phyloP scores from a whole-genome alignment of 495 filamentous ascomycete genomes.

The Pseudomonodictys pantanalensis region DNA sequence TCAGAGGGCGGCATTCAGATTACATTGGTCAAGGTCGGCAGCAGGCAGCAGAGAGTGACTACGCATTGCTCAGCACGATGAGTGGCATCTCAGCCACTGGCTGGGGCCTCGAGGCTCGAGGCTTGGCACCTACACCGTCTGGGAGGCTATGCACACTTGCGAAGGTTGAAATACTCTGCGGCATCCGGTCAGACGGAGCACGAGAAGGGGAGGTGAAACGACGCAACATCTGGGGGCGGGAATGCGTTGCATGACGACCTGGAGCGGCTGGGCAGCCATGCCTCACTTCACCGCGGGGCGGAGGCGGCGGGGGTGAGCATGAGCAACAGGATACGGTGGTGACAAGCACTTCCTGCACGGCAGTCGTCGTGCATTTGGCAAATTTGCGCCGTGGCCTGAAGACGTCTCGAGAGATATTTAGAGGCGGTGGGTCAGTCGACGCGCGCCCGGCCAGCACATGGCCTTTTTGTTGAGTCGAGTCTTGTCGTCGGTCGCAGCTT shows the following conservation, averaged over 20 bases:
- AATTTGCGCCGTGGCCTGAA: conserved; percentile 15
- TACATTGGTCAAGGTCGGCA: background rate
- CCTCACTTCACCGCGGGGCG: conserved; percentile 9
- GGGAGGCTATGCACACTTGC: conserved; percentile 19
- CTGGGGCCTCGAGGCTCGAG: background rate
- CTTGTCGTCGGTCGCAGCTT: background rate
- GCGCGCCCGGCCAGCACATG: background rate
- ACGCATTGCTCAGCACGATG: background rate
- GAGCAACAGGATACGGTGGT: conserved; percentile 13
- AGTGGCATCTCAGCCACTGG: background rate
- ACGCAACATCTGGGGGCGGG: background rate
- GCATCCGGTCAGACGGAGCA: conserved; percentile 14
- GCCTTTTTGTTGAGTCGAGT: conserved; percentile 3
- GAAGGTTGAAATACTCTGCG: background rate
- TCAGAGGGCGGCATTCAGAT: no score
- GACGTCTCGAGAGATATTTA: background rate
- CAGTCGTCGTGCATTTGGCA: background rate
- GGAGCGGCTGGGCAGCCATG: background rate
- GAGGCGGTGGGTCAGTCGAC: background rate
- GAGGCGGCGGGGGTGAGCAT: conserved; percentile 10
- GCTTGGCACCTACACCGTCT: conserved; percentile 15
- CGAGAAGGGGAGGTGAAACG: conserved; percentile 22
- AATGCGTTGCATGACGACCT: background rate
- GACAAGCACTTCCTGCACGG: background rate
- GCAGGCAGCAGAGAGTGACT: background rate